These are phyloP conservation scores for Russula sp. DNA, from an alignment of 768 basidiomycete genomes.

Conservation along the genomic window DNA sequence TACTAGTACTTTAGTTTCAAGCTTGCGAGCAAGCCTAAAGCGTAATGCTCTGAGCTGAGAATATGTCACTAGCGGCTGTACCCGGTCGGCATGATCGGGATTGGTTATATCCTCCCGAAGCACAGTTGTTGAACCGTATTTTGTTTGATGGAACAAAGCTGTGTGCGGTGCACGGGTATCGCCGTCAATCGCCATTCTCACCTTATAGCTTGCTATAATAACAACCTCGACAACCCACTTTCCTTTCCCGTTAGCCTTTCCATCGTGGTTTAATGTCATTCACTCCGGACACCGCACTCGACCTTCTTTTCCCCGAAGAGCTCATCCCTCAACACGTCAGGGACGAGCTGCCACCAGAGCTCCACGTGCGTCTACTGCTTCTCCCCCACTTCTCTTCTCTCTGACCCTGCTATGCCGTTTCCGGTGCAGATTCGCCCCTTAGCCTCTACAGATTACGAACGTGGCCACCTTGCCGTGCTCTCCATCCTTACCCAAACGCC, in stretches of 20 bases:
- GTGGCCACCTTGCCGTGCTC: slow-evolving; percentile 83
- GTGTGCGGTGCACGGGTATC: no score
- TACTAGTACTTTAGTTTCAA: no score
- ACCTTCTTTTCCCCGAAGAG: slow-evolving; percentile 70
- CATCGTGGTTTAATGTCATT: slow-evolving; percentile 33
- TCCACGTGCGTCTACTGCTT: slow-evolving; percentile 48
- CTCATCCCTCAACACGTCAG: slow-evolving; percentile 65
- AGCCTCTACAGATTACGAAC: slow-evolving; percentile 72
- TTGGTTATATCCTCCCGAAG: no score
- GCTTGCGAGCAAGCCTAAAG: no score
- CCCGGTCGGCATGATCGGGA: no score
- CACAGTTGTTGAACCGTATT: no score
- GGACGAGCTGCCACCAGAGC: slow-evolving; percentile 51
- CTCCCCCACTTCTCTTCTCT: background rate
- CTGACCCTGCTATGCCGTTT: background rate
- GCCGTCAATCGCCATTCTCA: no score
- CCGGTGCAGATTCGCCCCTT: slow-evolving; percentile 76
- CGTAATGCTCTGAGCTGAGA: no score
- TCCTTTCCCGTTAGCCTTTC: background rate
- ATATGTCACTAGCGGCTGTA: background rate
- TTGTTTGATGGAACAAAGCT: no score
- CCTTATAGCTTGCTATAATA: background rate
- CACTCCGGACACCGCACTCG: slow-evolving; percentile 60
- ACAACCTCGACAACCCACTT: background rate
- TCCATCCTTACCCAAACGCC: slow-evolving; percentile 64